These are phyloP conservation scores for Suhomyces taliae DNA, from an alignment of 1,139 yeast genomes.

Conservation along the genomic window DNA sequence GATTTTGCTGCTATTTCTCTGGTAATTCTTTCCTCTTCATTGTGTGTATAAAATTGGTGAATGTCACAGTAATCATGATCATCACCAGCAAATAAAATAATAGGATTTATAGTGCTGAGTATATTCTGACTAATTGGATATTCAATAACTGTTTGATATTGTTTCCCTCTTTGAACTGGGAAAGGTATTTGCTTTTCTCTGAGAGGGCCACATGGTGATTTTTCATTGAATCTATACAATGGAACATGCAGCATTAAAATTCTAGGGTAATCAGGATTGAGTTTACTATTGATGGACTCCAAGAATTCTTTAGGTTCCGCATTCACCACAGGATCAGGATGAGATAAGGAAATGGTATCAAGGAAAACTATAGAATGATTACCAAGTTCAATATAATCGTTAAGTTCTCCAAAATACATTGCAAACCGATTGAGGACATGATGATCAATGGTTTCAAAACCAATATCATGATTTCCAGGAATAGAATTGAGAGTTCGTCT, in stretches of 20 bases:
- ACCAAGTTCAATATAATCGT: conserved; percentile 56
- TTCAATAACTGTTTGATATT: conserved; percentile 75
- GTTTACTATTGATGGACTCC: conserved; percentile 17
- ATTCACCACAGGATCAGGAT: conserved; percentile 27
- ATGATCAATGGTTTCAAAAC: conserved; percentile 70
- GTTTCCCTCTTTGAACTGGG: conserved; percentile 70
- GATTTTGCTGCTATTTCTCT: conserved; percentile 87
- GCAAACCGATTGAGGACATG: conserved; percentile 61
- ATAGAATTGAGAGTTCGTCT: conserved; percentile 56
- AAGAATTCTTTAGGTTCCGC: conserved; percentile 29
- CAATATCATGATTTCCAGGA: conserved; percentile 97
- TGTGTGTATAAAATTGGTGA: conserved; percentile 48
- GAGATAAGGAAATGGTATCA: conserved; percentile 79
- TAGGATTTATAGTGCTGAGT: conserved; percentile 59
- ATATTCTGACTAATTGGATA: conserved; percentile 57
- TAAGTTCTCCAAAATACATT: conserved; percentile 70
- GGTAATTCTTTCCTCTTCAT: conserved; percentile 37
- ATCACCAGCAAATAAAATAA: conserved; percentile 81
- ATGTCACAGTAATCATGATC: conserved; percentile 95
- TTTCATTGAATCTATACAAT: conserved; percentile 54
- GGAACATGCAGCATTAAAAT: conserved; percentile 82
- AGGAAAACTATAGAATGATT: conserved; percentile 76
- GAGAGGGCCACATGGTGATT: conserved; percentile 61
- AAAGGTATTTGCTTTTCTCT: conserved; percentile 59
- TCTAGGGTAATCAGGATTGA: conserved; percentile 51